These are phyloP conservation scores for Calonectria montana DNA, from an alignment of 2,329 filamentous ascomycete genomes.

Conservation along the genomic window DNA sequence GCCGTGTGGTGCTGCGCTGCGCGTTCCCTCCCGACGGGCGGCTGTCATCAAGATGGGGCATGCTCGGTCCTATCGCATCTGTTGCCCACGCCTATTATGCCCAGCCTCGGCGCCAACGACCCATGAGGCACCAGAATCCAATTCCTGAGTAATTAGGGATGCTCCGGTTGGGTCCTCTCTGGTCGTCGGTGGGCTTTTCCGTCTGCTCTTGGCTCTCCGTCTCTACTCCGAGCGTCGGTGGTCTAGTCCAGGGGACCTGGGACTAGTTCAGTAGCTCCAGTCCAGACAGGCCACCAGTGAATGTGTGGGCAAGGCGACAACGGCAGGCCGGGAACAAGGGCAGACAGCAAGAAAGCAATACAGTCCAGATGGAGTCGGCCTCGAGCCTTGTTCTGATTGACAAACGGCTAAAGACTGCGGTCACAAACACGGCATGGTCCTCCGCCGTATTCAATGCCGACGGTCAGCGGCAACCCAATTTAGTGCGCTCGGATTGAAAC, in stretches of 20 bases:
- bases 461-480: background rate
- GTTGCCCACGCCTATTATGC: background rate
- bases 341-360: background rate
- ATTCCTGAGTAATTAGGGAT: slow-evolving; percentile 36
- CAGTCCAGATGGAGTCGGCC: background rate
- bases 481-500: background rate
- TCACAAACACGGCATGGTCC: background rate
- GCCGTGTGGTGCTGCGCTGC: background rate
- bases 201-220: background rate
- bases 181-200: slow-evolving; percentile 13
- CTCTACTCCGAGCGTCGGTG: slow-evolving; percentile 22
- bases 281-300: slow-evolving; percentile 1
- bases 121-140: slow-evolving; percentile 23
- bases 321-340: background rate
- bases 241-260: slow-evolving; percentile 6
- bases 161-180: slow-evolving; percentile 36
- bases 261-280: background rate
- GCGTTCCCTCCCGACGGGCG: background rate
- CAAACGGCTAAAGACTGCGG: background rate
- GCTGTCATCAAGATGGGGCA: slow-evolving; percentile 4
- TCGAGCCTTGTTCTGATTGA: background rate
- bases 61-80: background rate
- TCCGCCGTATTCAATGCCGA: background rate
- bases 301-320: background rate
- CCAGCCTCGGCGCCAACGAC: slow-evolving; percentile 1